These are phyloP conservation scores for Huiozyma naganishii DNA, from an alignment of 805 yeast species.

Conservation along the genomic window DNA sequence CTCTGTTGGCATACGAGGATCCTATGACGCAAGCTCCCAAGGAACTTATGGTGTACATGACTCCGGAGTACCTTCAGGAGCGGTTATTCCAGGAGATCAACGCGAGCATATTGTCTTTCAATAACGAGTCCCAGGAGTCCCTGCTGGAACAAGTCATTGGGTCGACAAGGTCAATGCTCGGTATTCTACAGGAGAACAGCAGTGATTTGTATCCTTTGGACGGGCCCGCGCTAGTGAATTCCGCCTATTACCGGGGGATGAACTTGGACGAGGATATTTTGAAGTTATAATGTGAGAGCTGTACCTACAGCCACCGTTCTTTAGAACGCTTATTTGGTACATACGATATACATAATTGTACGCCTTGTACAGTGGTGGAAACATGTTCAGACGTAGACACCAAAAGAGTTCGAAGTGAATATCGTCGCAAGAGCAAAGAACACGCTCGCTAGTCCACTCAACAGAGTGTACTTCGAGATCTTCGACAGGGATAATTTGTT, in stretches of 20 bases:
- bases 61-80: slow-evolving; percentile 22
- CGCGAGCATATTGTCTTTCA: slow-evolving; percentile 32
- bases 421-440: slow-evolving; percentile 33
- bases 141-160: slow-evolving; percentile 35
- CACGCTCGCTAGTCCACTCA: slow-evolving; percentile 27
- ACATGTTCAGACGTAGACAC: slow-evolving; percentile 31
- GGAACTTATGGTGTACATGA: slow-evolving; percentile 16
- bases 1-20: slow-evolving; percentile 42
- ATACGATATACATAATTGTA: slow-evolving; percentile 1
- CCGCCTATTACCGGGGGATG: slow-evolving; percentile 26
- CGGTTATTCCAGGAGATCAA: slow-evolving; percentile 23
- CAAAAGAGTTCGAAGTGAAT: slow-evolving; percentile 34
- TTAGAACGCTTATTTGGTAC: not conserved
- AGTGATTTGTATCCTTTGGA: not conserved
- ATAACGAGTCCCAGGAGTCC: slow-evolving; percentile 35
- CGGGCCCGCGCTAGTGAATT: slow-evolving; percentile 2
- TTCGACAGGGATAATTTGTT: slow-evolving; percentile 6
- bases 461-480: slow-evolving; percentile 11
- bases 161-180: slow-evolving; percentile 31
- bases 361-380: not conserved
- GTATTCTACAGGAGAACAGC: slow-evolving; percentile 15
- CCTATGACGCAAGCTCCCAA: slow-evolving; percentile 33
- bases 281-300: slow-evolving; percentile 10
- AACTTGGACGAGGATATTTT: slow-evolving; percentile 39
- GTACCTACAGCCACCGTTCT: not conserved